Base-by-base conservation (phyloP, 345 rosid genomes). In the Acer negundo region DNA sequence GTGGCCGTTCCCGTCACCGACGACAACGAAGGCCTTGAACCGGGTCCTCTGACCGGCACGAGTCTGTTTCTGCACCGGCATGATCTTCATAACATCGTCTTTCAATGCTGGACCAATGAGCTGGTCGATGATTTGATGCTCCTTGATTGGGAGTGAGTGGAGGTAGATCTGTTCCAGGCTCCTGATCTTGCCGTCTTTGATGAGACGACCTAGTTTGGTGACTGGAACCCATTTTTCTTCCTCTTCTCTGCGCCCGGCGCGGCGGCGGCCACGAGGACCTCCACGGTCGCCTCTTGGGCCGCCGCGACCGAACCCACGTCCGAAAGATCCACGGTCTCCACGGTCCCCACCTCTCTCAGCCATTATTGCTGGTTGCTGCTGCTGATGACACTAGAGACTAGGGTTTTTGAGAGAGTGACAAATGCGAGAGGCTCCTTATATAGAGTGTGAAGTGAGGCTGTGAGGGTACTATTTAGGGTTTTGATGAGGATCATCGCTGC, bases 31-130 rank as follows among this genome's bases (percentile, higher is more conserved):
- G 4, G 90, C 93, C 90, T 91, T 91, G 84, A 90, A 91, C 62
- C 96, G 75, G 10, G 93, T 90, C 16, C 96, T 72, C 81, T 91
- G 96, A 7, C 93, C 93, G 67, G 93, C 95, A 17, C 95, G 84
- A 42, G 93, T 91, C 79, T 94, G 97, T 26, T 94, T 92, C 93
- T 94, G 98, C 22, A 92, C 97, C 0, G 98, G 95, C 81, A 90
- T 90, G 83, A 93, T 93, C 70, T 94, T 93, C 98, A 94, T 94
- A 62, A 94, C 98, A 86, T 94, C 98, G 12, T 94, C 98, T 79
- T 93, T 94, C 79, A 94, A 82, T 0, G 87, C 61, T 0, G 93
- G 94, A 23, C 92, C 96, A 0, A 88, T 86, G 35, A 94, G 95
- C 1, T 76, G 70, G 85, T 93, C 97, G 1, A 94, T 58, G 82